A percentile compares a stretch with the other conserved stretches of the same genome.
Evolutionary conservation across 2,329 filamentous ascomycete species (phyloP).

Genomic region (Verticillium isaacii): DNA sequence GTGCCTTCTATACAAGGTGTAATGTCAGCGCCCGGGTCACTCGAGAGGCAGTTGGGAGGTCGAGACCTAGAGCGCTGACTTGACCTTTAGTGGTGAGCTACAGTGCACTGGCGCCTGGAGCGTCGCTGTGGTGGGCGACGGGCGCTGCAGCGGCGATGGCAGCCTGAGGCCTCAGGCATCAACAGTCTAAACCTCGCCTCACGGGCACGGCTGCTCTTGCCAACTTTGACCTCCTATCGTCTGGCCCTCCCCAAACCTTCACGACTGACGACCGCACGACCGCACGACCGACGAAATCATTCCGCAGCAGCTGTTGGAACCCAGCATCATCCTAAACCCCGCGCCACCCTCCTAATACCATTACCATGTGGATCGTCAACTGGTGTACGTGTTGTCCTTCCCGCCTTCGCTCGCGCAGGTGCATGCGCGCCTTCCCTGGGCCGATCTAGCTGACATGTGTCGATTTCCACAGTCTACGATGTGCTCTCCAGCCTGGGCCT

Average conservation of each 20-base stretch:
- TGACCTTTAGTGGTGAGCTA: not conserved
- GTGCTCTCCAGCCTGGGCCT: slow-evolving; percentile 81
- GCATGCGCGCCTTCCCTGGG: not conserved
- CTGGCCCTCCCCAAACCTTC: not conserved
- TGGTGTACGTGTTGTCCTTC: slow-evolving; percentile 68
- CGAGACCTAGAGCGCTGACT: too few relatives aligned
- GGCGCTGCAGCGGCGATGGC: not conserved
- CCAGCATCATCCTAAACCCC: not conserved
- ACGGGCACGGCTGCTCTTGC: slow-evolving; percentile 1
- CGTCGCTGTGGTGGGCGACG: not conserved
- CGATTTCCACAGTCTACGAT: slow-evolving; percentile 63
- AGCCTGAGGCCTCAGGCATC: not conserved
- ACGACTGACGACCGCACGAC: slow-evolving; percentile 3
- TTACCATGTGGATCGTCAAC: slow-evolving; percentile 86
- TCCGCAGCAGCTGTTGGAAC: not conserved
- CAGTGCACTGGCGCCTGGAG: not conserved
- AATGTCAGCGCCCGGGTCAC: too few relatives aligned
- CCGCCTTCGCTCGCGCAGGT: not conserved
- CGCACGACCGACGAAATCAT: slow-evolving; percentile 1
- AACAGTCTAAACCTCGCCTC: not conserved
- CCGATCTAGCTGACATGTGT: slow-evolving; percentile 21
- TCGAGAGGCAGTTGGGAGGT: too few relatives aligned
- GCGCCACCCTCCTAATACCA: not conserved
- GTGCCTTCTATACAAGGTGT: too few relatives aligned
- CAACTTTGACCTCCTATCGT: slow-evolving; percentile 4